A percentile compares a stretch with the other conserved stretches of the same genome.
These are phyloP conservation scores for Protomyces inouyei DNA, from an alignment of 1,139 yeast genomes.

Conservation along the genomic window DNA sequence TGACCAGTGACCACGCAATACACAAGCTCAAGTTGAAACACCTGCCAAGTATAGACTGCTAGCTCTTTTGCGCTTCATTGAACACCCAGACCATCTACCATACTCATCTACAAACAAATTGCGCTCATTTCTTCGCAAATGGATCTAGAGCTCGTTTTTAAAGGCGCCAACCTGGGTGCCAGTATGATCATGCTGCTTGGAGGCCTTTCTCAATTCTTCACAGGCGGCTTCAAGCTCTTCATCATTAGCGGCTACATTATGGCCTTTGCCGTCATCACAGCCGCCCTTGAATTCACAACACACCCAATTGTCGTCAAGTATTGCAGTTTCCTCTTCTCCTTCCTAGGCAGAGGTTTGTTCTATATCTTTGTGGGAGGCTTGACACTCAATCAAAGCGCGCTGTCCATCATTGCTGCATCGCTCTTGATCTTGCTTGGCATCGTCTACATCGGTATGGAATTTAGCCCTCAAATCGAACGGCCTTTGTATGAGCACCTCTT, in stretches of 20 bases:
- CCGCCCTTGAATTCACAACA: conserved; percentile 3
- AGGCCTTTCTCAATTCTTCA: conserved; percentile 4
- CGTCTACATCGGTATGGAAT: conserved; percentile 1
- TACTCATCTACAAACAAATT: too few species aligned
- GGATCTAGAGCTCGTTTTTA: conserved; percentile 7
- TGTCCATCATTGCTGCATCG: neutral
- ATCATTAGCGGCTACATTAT: conserved; percentile 2
- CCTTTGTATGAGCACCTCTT: neutral
- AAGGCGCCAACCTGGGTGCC: conserved; percentile 4
- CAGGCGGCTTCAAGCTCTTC: conserved; percentile 4
- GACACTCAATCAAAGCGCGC: neutral
- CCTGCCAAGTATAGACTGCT: too few species aligned
- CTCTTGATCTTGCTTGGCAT: conserved; percentile 2
- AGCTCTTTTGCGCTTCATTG: too few species aligned
- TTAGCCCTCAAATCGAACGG: conserved; percentile 11
- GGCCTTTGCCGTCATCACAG: conserved; percentile 3
- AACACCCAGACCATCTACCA: too few species aligned
- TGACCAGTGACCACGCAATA: too few species aligned
- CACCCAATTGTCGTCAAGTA: conserved; percentile 5
- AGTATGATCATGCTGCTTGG: neutral
- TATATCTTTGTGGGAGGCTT: conserved; percentile 2
- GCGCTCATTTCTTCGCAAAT: neutral
- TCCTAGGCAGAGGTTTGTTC: conserved; percentile 12
- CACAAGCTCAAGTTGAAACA: too few species aligned
- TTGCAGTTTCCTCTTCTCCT: conserved; percentile 9